Percentiles rank a stretch among this genome's conserved stretches.
phyloP scores from a whole-genome alignment of 2,329 filamentous ascomycete genomes.

The Orbilia javanica region DNA sequence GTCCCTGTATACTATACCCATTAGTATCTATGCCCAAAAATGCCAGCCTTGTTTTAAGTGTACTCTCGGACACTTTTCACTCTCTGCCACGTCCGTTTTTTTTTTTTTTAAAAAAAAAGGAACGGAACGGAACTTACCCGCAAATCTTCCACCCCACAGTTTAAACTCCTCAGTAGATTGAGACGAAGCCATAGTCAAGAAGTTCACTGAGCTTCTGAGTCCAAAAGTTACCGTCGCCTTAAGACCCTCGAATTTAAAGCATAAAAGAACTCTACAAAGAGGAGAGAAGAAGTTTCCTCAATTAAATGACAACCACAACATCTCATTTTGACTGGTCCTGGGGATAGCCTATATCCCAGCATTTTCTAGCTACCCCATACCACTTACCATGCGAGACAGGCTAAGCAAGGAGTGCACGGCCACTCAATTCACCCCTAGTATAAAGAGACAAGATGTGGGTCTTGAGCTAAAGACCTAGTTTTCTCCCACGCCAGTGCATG shows the following conservation, averaged over 20 bases:
- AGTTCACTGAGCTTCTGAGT: background rate
- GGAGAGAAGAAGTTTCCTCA: background rate
- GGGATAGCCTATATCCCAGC: background rate
- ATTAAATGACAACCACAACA: background rate
- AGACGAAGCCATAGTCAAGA: background rate
- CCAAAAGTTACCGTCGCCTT: background rate
- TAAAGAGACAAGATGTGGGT: background rate
- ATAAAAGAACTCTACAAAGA: background rate
- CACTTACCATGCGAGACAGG: background rate
- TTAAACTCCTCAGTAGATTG: background rate
- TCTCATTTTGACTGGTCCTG: background rate
- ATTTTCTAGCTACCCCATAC: background rate
- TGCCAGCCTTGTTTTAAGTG: no score
- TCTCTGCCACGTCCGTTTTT: background rate
- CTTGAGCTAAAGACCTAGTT: no score
- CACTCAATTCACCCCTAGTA: background rate
- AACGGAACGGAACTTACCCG: background rate
- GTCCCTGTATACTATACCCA: slow-evolving; percentile 73
- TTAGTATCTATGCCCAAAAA: slow-evolving; percentile 65
- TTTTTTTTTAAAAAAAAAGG: background rate
- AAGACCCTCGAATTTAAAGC: background rate
- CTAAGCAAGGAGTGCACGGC: background rate
- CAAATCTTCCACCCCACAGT: slow-evolving; percentile 14
- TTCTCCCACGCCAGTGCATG: background rate
- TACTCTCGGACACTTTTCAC: background rate